Conservation (phyloP, 2,329 filamentous ascomycete genomes). For the Colletotrichum tropicicola region DNA sequence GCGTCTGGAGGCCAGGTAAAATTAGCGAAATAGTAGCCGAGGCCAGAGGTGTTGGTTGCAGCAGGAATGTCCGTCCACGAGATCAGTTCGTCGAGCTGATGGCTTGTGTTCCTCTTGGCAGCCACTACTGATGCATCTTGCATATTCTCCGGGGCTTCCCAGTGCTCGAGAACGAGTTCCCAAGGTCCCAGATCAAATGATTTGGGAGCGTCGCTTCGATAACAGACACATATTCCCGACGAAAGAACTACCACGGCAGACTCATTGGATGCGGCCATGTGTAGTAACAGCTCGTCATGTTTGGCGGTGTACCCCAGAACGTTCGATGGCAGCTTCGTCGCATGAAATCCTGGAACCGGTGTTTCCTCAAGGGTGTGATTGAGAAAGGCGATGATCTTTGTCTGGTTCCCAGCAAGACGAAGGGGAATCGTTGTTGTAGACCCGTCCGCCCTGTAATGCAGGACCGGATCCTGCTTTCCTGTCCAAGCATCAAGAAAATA, state of each 20-base stretch:
- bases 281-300: neutral
- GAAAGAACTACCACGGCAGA: neutral
- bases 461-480: neutral
- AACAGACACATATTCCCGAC: neutral
- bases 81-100: neutral
- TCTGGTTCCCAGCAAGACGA: slow-evolving; percentile 11
- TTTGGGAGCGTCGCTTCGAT: neutral
- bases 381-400: slow-evolving; percentile 6
- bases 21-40: slow-evolving; percentile 15
- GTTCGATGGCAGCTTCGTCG: neutral
- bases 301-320: neutral
- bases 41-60: slow-evolving; percentile 9
- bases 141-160: slow-evolving; percentile 20
- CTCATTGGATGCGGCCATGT: neutral
- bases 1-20: slow-evolving; percentile 7
- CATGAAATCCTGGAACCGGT: neutral
- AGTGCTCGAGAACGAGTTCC: slow-evolving; percentile 12
- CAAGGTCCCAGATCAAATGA: slow-evolving; percentile 4
- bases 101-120: slow-evolving; percentile 16
- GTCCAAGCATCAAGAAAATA: slow-evolving; percentile 23
- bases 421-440: slow-evolving; percentile 4
- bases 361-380: neutral
- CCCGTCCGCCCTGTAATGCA: neutral
- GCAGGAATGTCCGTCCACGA: slow-evolving; percentile 12
- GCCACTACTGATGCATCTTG: neutral